Evolutionary conservation across 192 early-diverging fungal genomes (phyloP), one percentile per base, ranked within the genome.

Genomic region (Backusella parvicylindrica): DNA sequence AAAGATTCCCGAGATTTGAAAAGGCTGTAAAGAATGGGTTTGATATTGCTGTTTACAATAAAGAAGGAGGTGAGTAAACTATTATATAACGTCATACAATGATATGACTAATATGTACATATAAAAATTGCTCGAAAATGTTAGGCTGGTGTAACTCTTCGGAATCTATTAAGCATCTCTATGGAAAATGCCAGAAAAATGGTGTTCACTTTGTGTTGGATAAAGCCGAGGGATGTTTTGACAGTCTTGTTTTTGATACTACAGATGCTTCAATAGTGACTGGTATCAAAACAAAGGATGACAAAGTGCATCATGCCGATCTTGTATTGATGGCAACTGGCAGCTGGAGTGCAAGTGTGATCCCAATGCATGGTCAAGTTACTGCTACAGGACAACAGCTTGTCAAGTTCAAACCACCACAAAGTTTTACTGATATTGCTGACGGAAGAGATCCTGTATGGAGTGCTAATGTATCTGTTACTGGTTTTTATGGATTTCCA

Each of bases 311-410:
- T 69, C 13, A 6, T 2, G 88, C 81, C 7, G 75, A 78, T 38
- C 64, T 41, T 11, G 83, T 89, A 0, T 33, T 89, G 2, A 53
- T 89, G 15, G 82, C 84, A 8, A 82, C 86, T 26, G 88, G 88
- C 0, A 75, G 83, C 18, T 89, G 88, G 88, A 83, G 84, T 15
- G 74, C 81, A 0, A 76, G 80, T 6, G 6, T 89, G 8, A 60
- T 90, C 8, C 84, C 88, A 35, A 70, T 86, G 56, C 31, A 73
- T 21, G 70, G 56, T 11, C 38, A 79, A 12, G 43, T 88, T 30
- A 74, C 73, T 11, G 82, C 89, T 1, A 81, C 83, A 21, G 89
- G 84, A 30, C 86, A 88, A 70, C 77, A 86, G 6, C 87, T 90
- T 12, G 41, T 88, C 12, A 85, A 89, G 15, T 79, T 89, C 47